Evolutionary conservation across 176 grass and related monocot species (phyloP), one percentile per base, ranked within the genome.

Genomic region (Cenchrus fungigraminus): DNA sequence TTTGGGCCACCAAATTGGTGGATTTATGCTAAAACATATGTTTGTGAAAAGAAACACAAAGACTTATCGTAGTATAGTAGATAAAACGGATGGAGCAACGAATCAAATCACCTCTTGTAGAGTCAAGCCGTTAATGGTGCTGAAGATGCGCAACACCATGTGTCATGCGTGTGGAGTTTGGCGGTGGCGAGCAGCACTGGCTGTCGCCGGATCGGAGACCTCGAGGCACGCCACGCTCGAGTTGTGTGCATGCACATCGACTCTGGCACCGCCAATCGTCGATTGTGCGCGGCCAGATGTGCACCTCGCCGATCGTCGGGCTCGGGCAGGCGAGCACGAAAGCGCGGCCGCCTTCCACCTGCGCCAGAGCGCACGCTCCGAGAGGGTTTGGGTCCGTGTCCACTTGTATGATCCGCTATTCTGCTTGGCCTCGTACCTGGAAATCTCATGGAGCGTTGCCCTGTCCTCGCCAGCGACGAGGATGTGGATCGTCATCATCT

Each of bases 111-210:
- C 94, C 83, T 92, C 92, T 82, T 92, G 90, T 5, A 92, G 86
- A 22, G 85, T 79, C 3, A 75, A 78, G 62, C 92, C 92, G 69
- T 97, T 88, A 29, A 47, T 43, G n/a, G 95, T 83, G 79, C 84
- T 89, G 73, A 87, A 97, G 17, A 92, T 50, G 54, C 92, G 89
- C 22, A 97, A 59, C 19, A 97, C 86, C 49, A 90, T 97, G 31
- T 2, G 31, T 32, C 31, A 32, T 32, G 12, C 95, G 90, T 57
- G 85, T 89, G 44, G 90, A 73, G 50, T 92, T 40, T 86, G 37
- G 92, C 90, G 20, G 92, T 94, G 61, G 92, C 94, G 62, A 97
- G 89, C 62, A 97, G 68, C 65, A 4, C 37, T 83, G 68, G 2
- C 90, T 92, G 22, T 97, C 90, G 29, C 47, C 77, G 4, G 94